Evolutionary conservation across 495 filamentous ascomycete genomes (phyloP).

Genomic region (Aspergillus steynii): DNA sequence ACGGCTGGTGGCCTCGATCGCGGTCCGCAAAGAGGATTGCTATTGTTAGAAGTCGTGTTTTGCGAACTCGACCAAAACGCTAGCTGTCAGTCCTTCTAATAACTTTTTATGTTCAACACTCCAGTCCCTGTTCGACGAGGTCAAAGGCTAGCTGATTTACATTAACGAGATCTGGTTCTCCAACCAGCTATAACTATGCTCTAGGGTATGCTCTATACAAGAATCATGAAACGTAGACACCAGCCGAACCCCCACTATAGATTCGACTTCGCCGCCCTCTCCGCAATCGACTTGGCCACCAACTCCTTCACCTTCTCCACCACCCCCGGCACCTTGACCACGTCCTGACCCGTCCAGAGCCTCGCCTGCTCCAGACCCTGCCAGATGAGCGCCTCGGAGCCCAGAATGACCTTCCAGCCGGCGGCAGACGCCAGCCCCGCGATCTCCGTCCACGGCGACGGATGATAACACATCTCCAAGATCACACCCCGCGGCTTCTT

Average conservation of each 20-base stretch:
- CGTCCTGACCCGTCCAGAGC: conserved; percentile 59
- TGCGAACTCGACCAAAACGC: too few relatives aligned
- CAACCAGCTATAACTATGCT: conserved; percentile 15
- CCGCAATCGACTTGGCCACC: conserved; percentile 44
- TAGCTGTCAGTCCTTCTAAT: too few relatives aligned
- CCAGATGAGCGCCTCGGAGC: conserved; percentile 72
- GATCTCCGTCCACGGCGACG: conserved; percentile 64
- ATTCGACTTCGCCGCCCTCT: conserved; percentile 31
- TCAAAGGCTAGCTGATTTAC: neutral
- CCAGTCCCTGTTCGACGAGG: too few relatives aligned
- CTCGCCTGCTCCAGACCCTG: conserved; percentile 72
- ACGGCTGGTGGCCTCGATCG: too few relatives aligned
- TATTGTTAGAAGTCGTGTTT: too few relatives aligned
- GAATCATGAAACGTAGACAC: conserved; percentile 23
- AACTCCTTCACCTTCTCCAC: conserved; percentile 52
- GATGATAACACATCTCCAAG: conserved; percentile 81
- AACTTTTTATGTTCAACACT: too few relatives aligned
- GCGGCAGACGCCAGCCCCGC: conserved; percentile 52
- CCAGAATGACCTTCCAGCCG: conserved; percentile 70
- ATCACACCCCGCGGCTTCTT: conserved; percentile 58
- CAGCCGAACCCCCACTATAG: conserved; percentile 20
- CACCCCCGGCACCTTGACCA: conserved; percentile 52
- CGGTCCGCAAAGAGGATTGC: too few relatives aligned
- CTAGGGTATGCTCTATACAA: conserved; percentile 32
- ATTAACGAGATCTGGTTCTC: conserved; percentile 24